Evolutionary conservation across 2,329 filamentous ascomycete species (phyloP).

Genomic region (Pyrenophora graminea): DNA sequence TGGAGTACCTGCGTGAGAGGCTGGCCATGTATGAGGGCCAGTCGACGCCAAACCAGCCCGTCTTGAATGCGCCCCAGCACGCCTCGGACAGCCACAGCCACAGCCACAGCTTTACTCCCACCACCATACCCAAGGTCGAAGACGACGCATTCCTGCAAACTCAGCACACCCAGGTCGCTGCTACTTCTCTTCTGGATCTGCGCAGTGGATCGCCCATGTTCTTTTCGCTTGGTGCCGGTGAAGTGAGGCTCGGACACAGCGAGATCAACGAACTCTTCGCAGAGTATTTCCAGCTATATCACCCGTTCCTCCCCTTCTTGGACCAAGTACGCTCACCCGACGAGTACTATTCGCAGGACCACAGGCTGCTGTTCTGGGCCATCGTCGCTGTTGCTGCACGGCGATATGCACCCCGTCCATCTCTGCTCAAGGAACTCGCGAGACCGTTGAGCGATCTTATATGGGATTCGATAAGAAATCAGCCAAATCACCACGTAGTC

Average conservation of each 20-base stretch:
- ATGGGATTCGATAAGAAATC: slow-evolving; percentile 78
- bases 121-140: slow-evolving; percentile 30
- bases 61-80: slow-evolving; percentile 32
- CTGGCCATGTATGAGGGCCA: slow-evolving; percentile 65
- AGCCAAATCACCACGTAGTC: slow-evolving; percentile 78
- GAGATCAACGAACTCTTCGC: slow-evolving; percentile 64
- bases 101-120: slow-evolving; percentile 25
- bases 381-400: slow-evolving; percentile 76
- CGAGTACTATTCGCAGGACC: slow-evolving; percentile 75
- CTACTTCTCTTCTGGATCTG: slow-evolving; percentile 48
- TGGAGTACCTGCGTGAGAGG: slow-evolving; percentile 63
- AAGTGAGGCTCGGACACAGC: slow-evolving; percentile 49
- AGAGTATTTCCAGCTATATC: slow-evolving; percentile 76
- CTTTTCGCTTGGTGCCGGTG: slow-evolving; percentile 62
- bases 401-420: slow-evolving; percentile 67
- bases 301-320: slow-evolving; percentile 77
- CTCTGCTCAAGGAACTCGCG: slow-evolving; percentile 69
- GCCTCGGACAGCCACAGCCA: slow-evolving; percentile 19
- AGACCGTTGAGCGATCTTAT: slow-evolving; percentile 69
- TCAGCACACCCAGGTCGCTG: slow-evolving; percentile 45
- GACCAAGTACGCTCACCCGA: slow-evolving; percentile 67
- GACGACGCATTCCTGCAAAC: slow-evolving; percentile 44
- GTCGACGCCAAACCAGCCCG: slow-evolving; percentile 36
- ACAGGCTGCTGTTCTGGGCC: slow-evolving; percentile 83
- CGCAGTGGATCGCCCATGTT: slow-evolving; percentile 56